Conservation (phyloP, 176 grass and related monocot genomes). For the Aegilops sharonensis region DNA sequence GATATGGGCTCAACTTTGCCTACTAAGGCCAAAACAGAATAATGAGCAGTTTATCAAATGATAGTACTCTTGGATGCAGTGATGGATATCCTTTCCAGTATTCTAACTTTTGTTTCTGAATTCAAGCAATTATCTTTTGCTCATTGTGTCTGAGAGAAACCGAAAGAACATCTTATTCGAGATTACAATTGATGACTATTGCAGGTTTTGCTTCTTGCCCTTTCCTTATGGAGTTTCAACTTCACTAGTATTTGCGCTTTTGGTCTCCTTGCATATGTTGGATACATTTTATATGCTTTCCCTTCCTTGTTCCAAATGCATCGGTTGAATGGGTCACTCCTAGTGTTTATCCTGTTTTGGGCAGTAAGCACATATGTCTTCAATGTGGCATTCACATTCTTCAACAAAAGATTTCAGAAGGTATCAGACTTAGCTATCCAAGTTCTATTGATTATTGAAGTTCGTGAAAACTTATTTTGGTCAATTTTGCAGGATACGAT, state of each 20-base stretch:
- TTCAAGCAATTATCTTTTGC: neutral
- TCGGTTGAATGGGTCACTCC: constrained; percentile 88
- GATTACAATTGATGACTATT: constrained; percentile 25
- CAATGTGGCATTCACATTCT: constrained; percentile 94
- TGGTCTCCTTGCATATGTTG: constrained; percentile 95
- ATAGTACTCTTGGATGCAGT: neutral
- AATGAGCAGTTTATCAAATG: neutral
- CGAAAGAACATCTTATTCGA: neutral
- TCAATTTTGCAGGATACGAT: constrained; percentile 82
- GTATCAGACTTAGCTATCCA: constrained; percentile 41
- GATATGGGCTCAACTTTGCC: neutral
- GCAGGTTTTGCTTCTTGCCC: constrained; percentile 89
- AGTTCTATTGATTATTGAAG: constrained; percentile 20
- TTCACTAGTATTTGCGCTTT: constrained; percentile 93
- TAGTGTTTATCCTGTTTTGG: constrained; percentile 96
- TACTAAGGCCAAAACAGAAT: neutral
- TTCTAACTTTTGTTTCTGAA: neutral
- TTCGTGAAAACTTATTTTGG: constrained; percentile 22
- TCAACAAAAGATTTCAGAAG: constrained; percentile 97
- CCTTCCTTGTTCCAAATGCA: constrained; percentile 92
- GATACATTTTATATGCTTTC: constrained; percentile 95
- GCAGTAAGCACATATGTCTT: constrained; percentile 93
- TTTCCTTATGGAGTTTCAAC: constrained; percentile 93
- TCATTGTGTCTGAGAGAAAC: neutral
- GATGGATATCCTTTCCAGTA: neutral